Evolutionary conservation across 805 yeast genomes (phyloP), one percentile per base, ranked within the genome.

Genomic region (Wickerhamomyces pijperi): DNA sequence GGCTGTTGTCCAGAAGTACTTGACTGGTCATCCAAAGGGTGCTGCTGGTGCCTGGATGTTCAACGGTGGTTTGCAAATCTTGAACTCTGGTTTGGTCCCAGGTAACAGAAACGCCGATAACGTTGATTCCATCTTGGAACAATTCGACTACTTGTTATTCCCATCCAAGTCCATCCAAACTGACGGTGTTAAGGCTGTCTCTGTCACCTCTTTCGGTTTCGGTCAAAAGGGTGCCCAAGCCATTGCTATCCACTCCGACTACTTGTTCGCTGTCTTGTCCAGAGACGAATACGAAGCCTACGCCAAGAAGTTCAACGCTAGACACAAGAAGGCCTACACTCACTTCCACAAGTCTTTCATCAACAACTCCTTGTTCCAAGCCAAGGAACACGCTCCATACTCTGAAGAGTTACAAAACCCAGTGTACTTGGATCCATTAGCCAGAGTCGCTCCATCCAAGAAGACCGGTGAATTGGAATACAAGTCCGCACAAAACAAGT

Each of bases 1-100:
- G 52, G 97, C 97, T 76, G 94, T 92, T 40, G 90, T 94, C 95
- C 99, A 92, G 69, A 92, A 92, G 68, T 92, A 75, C 78, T 76
- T 92, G 59, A 92, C 99, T 54, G 99, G 99, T 68, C 99, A 92
- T 72, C 98, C 98, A 55, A 92, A 92, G 83, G 99, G 99, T 76
- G 98, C 98, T 54, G 99, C 99, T 42, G 99, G 97, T 74, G 97
- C 99, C 42, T 92, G 98, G 98, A 92, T 92, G 98, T 68, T 92
- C 75, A 94, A 92, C 65, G 99, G 99, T 66, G 95, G 86, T 42
- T 68, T 92, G 51, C 99, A 92, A 71, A 79, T 88, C 51, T 71
- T 92, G 61, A 82, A 85, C 68, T 63, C 83, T 55, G 97, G 98
- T 65, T 57, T 88, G 55, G 95, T 92, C 52, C 98, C 98, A 52